These are phyloP conservation scores for Sugiyamaella mastotermitis DNA, from an alignment of 805 yeast genomes.

Conservation along the genomic window DNA sequence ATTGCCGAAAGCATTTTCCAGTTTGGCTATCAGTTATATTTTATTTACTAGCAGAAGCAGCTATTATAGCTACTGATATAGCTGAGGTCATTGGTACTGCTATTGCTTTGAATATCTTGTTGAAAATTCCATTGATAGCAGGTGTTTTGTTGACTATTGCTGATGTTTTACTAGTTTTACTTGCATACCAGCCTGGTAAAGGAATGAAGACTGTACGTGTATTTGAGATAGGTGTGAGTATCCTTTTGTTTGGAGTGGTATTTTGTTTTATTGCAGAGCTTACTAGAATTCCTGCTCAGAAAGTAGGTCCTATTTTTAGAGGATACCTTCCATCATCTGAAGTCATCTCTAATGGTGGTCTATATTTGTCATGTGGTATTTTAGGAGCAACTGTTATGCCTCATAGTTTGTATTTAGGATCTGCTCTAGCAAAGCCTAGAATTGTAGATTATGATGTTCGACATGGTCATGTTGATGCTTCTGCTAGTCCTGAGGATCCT, in stretches of 20 bases:
- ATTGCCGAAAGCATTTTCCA: conserved; percentile 69
- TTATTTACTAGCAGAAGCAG: conserved; percentile 72
- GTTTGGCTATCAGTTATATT: conserved; percentile 55
- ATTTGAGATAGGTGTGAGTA: conserved; percentile 76
- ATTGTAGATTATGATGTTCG: conserved; percentile 70
- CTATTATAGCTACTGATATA: conserved; percentile 86
- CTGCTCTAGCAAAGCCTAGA: conserved; percentile 84
- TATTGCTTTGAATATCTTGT: conserved; percentile 70
- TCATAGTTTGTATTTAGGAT: conserved; percentile 80
- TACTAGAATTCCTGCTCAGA: conserved; percentile 51
- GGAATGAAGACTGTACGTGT: conserved; percentile 69
- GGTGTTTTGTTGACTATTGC: conserved; percentile 78
- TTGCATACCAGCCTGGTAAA: conserved; percentile 85
- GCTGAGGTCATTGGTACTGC: conserved; percentile 96
- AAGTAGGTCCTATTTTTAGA: conserved; percentile 54
- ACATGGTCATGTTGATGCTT: conserved; percentile 40
- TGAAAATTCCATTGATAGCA: conserved; percentile 61
- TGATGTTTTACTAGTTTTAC: conserved; percentile 76
- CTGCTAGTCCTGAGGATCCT: too few species aligned
- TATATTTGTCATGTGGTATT: conserved; percentile 76
- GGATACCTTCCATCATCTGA: conserved; percentile 58
- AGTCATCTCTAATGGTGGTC: conserved; percentile 55
- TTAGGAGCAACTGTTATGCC: conserved; percentile 97
- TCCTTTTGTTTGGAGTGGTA: conserved; percentile 75
- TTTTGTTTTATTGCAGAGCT: conserved; percentile 78